Evolutionary conservation across 73 alveolate genomes (phyloP), one percentile per base, ranked within the genome.

Genomic region (Paramecium biaurelia): DNA sequence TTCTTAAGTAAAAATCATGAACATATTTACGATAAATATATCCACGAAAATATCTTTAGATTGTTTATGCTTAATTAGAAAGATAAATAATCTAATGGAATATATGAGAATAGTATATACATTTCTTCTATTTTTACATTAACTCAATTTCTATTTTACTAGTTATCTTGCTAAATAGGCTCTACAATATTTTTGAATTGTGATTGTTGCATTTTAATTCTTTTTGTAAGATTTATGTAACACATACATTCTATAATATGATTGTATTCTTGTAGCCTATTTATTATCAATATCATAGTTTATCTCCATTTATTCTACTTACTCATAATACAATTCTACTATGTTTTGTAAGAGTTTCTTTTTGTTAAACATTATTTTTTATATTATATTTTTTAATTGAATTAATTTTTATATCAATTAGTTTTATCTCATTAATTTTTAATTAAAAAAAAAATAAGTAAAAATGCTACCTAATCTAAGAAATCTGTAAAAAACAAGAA

Each of bases 111-210:
- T 35, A 14, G 10, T 37, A 14, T 18, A 2, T 79, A 79, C 90
- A 79, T 79, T 79, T 45, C 72, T 79, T 18, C 42, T 38, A 45
- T 79, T 79, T 24, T 12, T 20, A 45, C 63, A 14, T 43, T 45
- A 34, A 43, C 90, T 47, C 53, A 43, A 47, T 45, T 23, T n/a
- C 15, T 43, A 14, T 20, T 72, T 63, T 37, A 82, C 70, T 37
- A 43, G 28, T 70, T 89, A 45, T 47, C 94, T 38, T 35, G 85
- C 85, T 5, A 70, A 32, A 89, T 43, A 89, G 8, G 89, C 94
- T 89, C 94, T 68, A 28, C 74, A 89, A 70, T 70, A 43, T 72
- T 89, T 89, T 89, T 89, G 90, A 70, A 89, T 89, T 30, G 92
- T 70, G 28, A 89, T 89, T 8, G 94, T 85, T 43, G 85, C 92